phyloP scores from a whole-genome alignment of 139 green algal genomes.

The Asterochloris erici region DNA sequence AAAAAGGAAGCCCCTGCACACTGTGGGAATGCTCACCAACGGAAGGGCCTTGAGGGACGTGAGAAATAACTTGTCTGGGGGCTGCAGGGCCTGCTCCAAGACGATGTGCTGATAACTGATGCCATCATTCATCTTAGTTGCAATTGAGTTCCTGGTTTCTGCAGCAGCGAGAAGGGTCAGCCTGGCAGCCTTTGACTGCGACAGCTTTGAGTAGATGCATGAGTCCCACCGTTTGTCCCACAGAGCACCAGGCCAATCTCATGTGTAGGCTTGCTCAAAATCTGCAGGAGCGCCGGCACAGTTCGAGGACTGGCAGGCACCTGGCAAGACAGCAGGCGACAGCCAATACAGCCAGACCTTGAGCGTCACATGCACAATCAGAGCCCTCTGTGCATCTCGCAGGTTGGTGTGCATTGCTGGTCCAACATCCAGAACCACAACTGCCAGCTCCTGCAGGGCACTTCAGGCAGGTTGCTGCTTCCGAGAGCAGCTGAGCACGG shows the following conservation, averaged over 20 bases:
- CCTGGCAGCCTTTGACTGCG: neutral
- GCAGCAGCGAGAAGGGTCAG: neutral
- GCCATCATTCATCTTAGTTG: constrained; percentile 16
- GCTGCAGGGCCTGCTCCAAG: constrained; percentile 5
- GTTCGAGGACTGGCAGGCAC: too few relatives aligned
- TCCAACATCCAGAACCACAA: constrained; percentile 37
- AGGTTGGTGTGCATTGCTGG: constrained; percentile 21
- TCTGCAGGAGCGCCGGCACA: constrained; percentile 11
- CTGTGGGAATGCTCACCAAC: neutral
- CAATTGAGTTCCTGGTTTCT: constrained; percentile 17
- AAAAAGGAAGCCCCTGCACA: too few relatives aligned
- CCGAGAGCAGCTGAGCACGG: too few relatives aligned
- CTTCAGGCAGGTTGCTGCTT: neutral
- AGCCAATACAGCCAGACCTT: too few relatives aligned
- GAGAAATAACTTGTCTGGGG: constrained; percentile 9
- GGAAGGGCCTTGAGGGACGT: neutral
- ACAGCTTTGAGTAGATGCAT: neutral
- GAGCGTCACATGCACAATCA: constrained; percentile 26
- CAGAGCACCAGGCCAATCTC: constrained; percentile 28
- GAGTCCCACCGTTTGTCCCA: constrained; percentile 24
- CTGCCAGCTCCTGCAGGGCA: constrained; percentile 22
- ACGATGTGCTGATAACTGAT: constrained; percentile 23
- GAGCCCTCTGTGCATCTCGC: constrained; percentile 16
- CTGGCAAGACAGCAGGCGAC: neutral
- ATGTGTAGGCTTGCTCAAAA: constrained; percentile 26